Conservation (phyloP, 2,329 filamentous ascomycete species). For the Chaetothyriales sp. region DNA sequence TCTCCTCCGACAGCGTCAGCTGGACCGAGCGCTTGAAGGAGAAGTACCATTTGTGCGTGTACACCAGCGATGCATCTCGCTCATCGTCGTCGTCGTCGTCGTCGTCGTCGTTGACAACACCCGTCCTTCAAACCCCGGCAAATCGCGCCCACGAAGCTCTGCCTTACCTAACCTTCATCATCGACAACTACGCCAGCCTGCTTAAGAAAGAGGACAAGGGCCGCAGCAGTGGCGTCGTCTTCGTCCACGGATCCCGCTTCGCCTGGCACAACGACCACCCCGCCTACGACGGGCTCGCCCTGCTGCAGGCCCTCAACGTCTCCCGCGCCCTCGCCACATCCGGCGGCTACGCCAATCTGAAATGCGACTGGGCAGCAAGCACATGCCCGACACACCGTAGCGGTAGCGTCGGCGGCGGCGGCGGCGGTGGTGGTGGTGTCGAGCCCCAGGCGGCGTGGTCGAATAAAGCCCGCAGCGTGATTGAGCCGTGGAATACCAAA, state of each 20-base stretch:
- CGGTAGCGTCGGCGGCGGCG: too few species aligned
- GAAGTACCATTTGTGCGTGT: constrained; percentile 33
- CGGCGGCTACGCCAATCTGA: constrained; percentile 36
- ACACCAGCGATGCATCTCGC: constrained; percentile 25
- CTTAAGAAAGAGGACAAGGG: too few species aligned
- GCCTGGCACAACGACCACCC: constrained; percentile 33
- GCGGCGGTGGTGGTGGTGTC: constrained; percentile 4
- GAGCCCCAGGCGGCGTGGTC: constrained; percentile 30
- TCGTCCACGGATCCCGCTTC: constrained; percentile 30
- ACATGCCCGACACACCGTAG: constrained; percentile 21
- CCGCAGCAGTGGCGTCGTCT: constrained; percentile 23
- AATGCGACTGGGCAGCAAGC: constrained; percentile 36
- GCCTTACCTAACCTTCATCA: constrained; percentile 33
- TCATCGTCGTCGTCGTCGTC: constrained; percentile 16
- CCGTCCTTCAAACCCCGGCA: constrained; percentile 28
- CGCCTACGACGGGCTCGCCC: constrained; percentile 30
- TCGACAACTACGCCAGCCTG: constrained; percentile 31
- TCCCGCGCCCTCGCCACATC: constrained; percentile 22
- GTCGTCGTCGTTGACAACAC: background rate
- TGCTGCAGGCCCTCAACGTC: constrained; percentile 27
- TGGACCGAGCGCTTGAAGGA: constrained; percentile 29
- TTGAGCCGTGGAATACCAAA: constrained; percentile 31
- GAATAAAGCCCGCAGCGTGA: constrained; percentile 23
- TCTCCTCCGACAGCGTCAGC: constrained; percentile 27
- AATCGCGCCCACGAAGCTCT: constrained; percentile 36